Conservation (phyloP, 2,329 filamentous ascomycete genomes). For the Penicillium brasilianum region DNA sequence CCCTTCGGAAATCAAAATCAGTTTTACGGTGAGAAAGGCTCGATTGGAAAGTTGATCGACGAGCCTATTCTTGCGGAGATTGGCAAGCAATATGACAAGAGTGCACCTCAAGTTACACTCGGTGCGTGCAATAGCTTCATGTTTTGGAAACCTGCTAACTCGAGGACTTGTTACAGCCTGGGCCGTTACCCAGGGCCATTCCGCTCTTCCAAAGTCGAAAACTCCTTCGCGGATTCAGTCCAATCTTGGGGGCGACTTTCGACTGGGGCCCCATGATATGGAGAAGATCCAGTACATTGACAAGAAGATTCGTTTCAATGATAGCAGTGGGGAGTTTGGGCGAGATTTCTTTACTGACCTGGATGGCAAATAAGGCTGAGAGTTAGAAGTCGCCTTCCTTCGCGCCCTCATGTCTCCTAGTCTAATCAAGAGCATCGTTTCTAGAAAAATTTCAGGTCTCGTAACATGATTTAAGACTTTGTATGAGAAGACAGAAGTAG, state of each 20-base stretch:
- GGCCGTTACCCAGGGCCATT: slow-evolving; percentile 58
- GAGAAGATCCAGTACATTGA: slow-evolving; percentile 61
- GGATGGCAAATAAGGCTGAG: slow-evolving; percentile 56
- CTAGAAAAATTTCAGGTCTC: background rate
- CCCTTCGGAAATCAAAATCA: slow-evolving; percentile 61
- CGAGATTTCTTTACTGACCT: slow-evolving; percentile 64
- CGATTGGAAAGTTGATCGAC: slow-evolving; percentile 57
- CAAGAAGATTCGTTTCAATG: slow-evolving; percentile 67
- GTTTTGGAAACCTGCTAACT: background rate
- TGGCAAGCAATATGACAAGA: slow-evolving; percentile 59
- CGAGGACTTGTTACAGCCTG: slow-evolving; percentile 47
- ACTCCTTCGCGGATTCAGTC: slow-evolving; percentile 48
- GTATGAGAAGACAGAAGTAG: no score
- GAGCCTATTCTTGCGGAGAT: slow-evolving; percentile 56
- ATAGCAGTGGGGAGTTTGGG: slow-evolving; percentile 61
- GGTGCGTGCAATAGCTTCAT: slow-evolving; percentile 32
- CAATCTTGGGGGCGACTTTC: slow-evolving; percentile 61
- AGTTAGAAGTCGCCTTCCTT: background rate
- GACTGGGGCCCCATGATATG: slow-evolving; percentile 62
- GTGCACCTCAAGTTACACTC: slow-evolving; percentile 57
- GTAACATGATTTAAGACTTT: background rate
- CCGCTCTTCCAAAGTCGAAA: slow-evolving; percentile 61
- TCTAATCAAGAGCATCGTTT: background rate
- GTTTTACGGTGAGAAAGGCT: slow-evolving; percentile 51
- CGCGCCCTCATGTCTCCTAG: background rate